Percentiles rank a stretch among this genome's conserved stretches.
These are phyloP conservation scores for Lepidopterella palustris DNA, from an alignment of 495 filamentous ascomycete species.

Conservation along the genomic window DNA sequence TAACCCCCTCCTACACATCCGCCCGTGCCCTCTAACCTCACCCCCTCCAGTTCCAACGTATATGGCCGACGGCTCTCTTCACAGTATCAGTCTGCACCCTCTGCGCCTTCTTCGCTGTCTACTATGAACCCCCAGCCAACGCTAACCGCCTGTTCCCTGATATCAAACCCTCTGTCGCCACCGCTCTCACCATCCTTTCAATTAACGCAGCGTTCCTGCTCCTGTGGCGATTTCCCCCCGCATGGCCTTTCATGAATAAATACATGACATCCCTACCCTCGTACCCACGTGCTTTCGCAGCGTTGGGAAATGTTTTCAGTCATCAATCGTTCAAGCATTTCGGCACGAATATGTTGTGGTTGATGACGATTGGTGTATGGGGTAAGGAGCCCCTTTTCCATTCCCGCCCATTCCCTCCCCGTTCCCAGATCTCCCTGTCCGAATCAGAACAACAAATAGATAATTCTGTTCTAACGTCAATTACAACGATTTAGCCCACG, in stretches of 20 bases:
- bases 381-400: conserved; percentile 37
- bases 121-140: conserved; percentile 57
- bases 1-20: neutral
- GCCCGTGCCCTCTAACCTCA: neutral
- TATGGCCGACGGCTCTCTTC: conserved; percentile 59
- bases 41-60: conserved; percentile 48
- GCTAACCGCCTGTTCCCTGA: conserved; percentile 62
- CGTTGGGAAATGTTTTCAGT: conserved; percentile 71
- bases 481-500: conserved; percentile 51
- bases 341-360: conserved; percentile 58
- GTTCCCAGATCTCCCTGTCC: neutral
- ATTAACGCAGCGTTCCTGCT: conserved; percentile 57
- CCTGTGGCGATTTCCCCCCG: conserved; percentile 60
- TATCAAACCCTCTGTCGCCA: conserved; percentile 72
- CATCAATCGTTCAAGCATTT: conserved; percentile 67
- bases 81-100: conserved; percentile 46
- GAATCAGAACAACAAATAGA: too few relatives aligned
- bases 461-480: neutral
- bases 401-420: neutral
- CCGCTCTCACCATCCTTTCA: conserved; percentile 58
- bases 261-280: conserved; percentile 69
- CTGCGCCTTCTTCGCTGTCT: conserved; percentile 48
- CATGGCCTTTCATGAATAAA: conserved; percentile 69
- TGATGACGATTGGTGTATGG: conserved; percentile 53
- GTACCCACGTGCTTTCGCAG: conserved; percentile 55